A percentile compares a stretch with the other conserved stretches of the same genome.
Evolutionary conservation across 768 basidiomycete species (phyloP).

Genomic region (Scleroderma bovista): DNA sequence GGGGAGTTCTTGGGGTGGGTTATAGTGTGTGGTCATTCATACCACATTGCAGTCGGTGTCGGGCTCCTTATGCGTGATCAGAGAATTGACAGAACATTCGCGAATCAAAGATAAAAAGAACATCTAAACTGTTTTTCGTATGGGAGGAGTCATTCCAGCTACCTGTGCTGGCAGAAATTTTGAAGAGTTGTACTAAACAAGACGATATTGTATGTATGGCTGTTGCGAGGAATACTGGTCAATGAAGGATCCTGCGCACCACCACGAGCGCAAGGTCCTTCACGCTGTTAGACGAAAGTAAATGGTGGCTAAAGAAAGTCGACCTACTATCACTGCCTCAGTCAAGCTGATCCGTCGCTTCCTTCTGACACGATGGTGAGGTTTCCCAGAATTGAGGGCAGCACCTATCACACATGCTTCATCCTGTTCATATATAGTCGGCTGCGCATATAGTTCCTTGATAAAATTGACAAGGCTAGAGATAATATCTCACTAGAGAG

Average conservation of each 20-base stretch:
- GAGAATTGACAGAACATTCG: no score
- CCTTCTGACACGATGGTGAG: not conserved
- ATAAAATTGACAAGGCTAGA: not conserved
- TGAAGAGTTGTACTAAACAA: not conserved
- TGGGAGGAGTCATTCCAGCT: not conserved
- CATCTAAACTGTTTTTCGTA: no score
- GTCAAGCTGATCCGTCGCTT: constrained; percentile 6
- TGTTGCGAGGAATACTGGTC: not conserved
- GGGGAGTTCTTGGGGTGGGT: no score
- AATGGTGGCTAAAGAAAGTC: not conserved
- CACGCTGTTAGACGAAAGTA: not conserved
- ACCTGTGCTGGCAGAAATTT: not conserved
- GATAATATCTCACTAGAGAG: not conserved
- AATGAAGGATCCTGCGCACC: constrained; percentile 3
- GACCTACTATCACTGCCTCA: constrained; percentile 2
- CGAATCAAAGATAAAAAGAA: no score
- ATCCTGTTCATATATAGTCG: constrained; percentile 6
- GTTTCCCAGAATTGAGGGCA: not conserved
- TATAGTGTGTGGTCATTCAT: no score
- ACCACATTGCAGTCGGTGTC: no score
- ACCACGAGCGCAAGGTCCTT: constrained; percentile 5
- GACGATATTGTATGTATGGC: not conserved
- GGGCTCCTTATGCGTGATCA: no score
- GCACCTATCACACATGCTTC: constrained; percentile 1
- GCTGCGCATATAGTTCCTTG: not conserved